Evolutionary conservation across 495 filamentous ascomycete species (phyloP), one percentile per base, ranked within the genome.

Genomic region (Aspergillus avenaceus): DNA sequence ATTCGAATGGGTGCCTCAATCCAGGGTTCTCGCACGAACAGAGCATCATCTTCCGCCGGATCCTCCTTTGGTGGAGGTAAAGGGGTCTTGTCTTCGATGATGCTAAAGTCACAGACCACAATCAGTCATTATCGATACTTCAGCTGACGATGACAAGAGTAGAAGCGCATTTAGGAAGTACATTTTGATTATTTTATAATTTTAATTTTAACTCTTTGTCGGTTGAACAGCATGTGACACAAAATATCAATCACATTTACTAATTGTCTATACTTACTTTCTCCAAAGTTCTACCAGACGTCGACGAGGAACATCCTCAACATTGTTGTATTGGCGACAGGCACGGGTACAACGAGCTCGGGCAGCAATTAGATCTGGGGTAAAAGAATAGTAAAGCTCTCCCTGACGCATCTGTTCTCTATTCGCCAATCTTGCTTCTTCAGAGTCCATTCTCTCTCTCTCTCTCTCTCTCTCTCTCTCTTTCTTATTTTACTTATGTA

Each of bases 1-100:
- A 84, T 69, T 12, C 73, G 76, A 55, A 95, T 72, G 6, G 88
- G 88, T 0, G 80, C 66, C 50, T 88, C 83, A n/a, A 92, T 70
- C 76, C 78, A 90, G 4, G 88, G 79, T 11, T 87, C 78, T 27
- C 80, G 58, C 12, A 63, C 64, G 32, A 88, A 77, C 4, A 81
- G 74, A 13, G 61, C 73, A 22, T 83, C 81, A 53, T 91, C 85
- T 54, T 80, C 77, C 31, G 74, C 76, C 7, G 71, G 60, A 8
- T 76, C 76, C 8, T 76, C 57, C 0, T 73, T 71, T 12, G 53
- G 66, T 0, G 82, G 77, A 5, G 86, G 85, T 0, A 91, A 63
- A 31, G 86, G 83, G 4, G 75, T 80, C 26, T 72, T 59, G 61
- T 88, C 81, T 24, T 78, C 58, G 12, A 80, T 58, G 49, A 87